A percentile compares a stretch with the other conserved stretches of the same genome.
phyloP scores from a whole-genome alignment of 495 filamentous ascomycete species.

The Friedmanniomyces endolithicus region DNA sequence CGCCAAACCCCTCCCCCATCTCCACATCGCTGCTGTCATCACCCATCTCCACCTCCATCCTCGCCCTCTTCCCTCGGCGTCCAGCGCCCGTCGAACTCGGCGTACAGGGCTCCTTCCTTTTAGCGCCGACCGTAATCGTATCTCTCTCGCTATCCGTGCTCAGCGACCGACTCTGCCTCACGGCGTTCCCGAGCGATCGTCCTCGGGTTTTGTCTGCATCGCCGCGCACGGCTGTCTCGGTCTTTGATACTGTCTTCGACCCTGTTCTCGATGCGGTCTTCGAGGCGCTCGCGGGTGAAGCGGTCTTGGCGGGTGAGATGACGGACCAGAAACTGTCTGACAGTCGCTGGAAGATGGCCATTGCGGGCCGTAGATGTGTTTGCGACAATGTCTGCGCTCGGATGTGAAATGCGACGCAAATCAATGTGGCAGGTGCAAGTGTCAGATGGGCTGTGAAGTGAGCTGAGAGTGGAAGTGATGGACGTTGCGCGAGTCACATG shows the following conservation, averaged over 20 bases:
- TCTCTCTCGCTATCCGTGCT: conserved; percentile 19
- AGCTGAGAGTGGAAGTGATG: too few relatives aligned
- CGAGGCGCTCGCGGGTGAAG: conserved; percentile 8
- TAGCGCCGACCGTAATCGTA: neutral
- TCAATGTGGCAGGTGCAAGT: neutral
- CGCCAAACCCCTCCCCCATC: neutral
- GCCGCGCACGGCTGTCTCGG: neutral
- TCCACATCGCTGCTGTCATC: neutral
- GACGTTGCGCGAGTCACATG: neutral
- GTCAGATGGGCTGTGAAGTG: too few relatives aligned
- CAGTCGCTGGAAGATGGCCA: conserved; percentile 21
- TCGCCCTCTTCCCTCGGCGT: neutral
- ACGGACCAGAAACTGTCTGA: conserved; percentile 23
- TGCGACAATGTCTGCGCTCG: neutral
- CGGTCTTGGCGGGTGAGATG: conserved; percentile 25
- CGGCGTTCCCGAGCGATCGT: neutral
- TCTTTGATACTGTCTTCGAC: too few relatives aligned
- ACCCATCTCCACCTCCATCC: conserved; percentile 3
- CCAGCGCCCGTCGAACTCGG: neutral
- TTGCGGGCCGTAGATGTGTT: neutral
- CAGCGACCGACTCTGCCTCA: conserved; percentile 17
- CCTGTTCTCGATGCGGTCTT: neutral
- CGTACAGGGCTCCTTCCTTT: conserved; percentile 7
- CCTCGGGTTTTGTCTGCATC: neutral
- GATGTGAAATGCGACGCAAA: neutral